Percentiles rank a stretch among this genome's conserved stretches.
phyloP scores from a whole-genome alignment of 352 stramenopile genomes.

The Pythium grandisporangium region DNA sequence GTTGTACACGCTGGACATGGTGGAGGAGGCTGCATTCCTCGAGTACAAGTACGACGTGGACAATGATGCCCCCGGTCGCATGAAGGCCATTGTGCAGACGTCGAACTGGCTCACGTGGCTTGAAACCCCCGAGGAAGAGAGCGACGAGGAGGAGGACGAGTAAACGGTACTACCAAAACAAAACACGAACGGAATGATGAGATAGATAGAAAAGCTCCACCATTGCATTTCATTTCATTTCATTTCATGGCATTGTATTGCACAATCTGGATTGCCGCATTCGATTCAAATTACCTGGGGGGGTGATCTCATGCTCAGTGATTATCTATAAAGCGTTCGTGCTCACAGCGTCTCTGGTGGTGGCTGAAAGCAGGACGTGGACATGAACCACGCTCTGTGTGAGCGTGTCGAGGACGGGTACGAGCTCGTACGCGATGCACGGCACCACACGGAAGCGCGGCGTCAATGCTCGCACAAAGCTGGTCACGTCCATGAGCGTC shows the following conservation, averaged over 20 bases:
- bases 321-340: too few relatives aligned
- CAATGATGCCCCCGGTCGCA: conserved; percentile 52
- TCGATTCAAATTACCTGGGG: too few relatives aligned
- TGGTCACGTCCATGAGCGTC: conserved; percentile 28
- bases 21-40: conserved; percentile 72
- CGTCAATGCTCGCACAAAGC: conserved; percentile 19
- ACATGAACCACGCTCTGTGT: conserved; percentile 45
- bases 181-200: too few relatives aligned
- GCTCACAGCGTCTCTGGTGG: too few relatives aligned
- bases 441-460: conserved; percentile 24
- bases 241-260: too few relatives aligned
- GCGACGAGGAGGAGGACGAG: conserved; percentile 73
- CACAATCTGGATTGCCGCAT: too few relatives aligned
- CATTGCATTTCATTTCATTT: too few relatives aligned
- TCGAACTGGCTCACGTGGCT: conserved; percentile 78
- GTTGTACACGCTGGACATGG: conserved; percentile 74
- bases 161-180: too few relatives aligned
- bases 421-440: conserved; percentile 38
- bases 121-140: conserved; percentile 64
- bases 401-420: conserved; percentile 37
- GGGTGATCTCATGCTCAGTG: too few relatives aligned
- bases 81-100: conserved; percentile 80
- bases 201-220: too few relatives aligned
- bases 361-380: conserved; percentile 42
- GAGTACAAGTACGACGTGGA: conserved; percentile 86